A percentile compares a stretch with the other conserved stretches of the same genome.
phyloP scores from a whole-genome alignment of 805 yeast genomes.

The Ogataea zsoltii region DNA sequence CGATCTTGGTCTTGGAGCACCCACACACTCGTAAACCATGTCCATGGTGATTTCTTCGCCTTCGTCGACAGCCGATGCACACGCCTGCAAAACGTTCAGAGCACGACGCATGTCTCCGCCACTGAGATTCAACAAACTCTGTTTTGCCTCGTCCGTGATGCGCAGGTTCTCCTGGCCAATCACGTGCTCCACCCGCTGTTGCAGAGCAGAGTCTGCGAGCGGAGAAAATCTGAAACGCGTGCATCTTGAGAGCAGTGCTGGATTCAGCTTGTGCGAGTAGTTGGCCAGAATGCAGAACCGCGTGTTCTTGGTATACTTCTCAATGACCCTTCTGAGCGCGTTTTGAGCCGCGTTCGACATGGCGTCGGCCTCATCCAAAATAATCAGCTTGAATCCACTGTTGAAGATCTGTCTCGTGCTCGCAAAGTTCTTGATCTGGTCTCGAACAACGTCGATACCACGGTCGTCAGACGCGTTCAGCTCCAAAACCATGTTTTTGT shows the following conservation, averaged over 20 bases:
- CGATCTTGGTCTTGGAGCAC: constrained; percentile 91
- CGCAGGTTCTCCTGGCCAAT: constrained; percentile 64
- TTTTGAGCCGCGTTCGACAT: constrained; percentile 88
- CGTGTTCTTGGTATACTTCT: constrained; percentile 91
- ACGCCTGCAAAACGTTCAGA: constrained; percentile 89
- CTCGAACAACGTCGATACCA: constrained; percentile 97
- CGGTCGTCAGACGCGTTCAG: constrained; percentile 96
- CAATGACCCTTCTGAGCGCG: constrained; percentile 81
- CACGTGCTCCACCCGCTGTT: constrained; percentile 66
- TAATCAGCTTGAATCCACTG: constrained; percentile 81
- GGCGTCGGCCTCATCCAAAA: constrained; percentile 96
- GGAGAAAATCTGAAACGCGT: constrained; percentile 95
- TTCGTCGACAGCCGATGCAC: constrained; percentile 69
- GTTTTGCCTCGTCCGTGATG: constrained; percentile 58
- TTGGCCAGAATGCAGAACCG: constrained; percentile 94
- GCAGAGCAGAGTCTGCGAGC: constrained; percentile 63
- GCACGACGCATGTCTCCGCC: constrained; percentile 97
- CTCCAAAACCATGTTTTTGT: constrained; percentile 88
- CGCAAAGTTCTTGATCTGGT: constrained; percentile 95
- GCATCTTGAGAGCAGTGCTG: constrained; percentile 92
- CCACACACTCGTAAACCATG: constrained; percentile 91
- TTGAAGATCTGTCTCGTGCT: constrained; percentile 91
- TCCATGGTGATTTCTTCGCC: constrained; percentile 60
- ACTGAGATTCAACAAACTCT: constrained; percentile 68
- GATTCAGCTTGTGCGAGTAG: constrained; percentile 92